Evolutionary conservation across 805 yeast species (phyloP).

Genomic region (Candida ipomoeae): DNA sequence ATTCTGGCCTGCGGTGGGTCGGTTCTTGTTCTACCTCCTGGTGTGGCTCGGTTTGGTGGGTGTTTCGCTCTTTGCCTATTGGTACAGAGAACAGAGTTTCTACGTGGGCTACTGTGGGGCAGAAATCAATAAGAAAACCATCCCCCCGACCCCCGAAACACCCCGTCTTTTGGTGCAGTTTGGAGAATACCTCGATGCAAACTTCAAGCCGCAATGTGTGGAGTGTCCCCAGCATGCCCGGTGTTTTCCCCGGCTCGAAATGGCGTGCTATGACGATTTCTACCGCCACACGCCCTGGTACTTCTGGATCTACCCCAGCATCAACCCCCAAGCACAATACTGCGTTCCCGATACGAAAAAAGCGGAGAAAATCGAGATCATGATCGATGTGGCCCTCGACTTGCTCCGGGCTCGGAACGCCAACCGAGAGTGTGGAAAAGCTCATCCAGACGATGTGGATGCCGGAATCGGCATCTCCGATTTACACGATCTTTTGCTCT

Average conservation of each 20-base stretch:
- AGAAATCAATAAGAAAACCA: slow-evolving; percentile 45
- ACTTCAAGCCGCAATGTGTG: slow-evolving; percentile 58
- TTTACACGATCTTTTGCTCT: slow-evolving; percentile 48
- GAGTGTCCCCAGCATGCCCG: slow-evolving; percentile 79
- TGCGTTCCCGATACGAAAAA: slow-evolving; percentile 75
- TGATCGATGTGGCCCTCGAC: slow-evolving; percentile 63
- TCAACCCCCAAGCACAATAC: slow-evolving; percentile 42
- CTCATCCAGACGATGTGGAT: slow-evolving; percentile 35
- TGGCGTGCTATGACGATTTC: slow-evolving; percentile 71
- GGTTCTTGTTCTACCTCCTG: slow-evolving; percentile 15
- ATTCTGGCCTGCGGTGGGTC: neutral
- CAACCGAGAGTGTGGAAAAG: slow-evolving; percentile 52
- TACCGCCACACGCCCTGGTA: slow-evolving; percentile 50
- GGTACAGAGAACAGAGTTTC: slow-evolving; percentile 63
- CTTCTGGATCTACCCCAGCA: slow-evolving; percentile 54
- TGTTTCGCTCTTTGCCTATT: slow-evolving; percentile 40
- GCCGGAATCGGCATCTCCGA: slow-evolving; percentile 51
- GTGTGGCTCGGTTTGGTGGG: slow-evolving; percentile 35
- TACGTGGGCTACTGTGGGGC: slow-evolving; percentile 74
- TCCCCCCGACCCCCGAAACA: slow-evolving; percentile 26
- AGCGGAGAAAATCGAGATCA: slow-evolving; percentile 60
- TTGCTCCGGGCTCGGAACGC: slow-evolving; percentile 69
- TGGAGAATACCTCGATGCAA: slow-evolving; percentile 44
- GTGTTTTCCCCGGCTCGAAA: slow-evolving; percentile 57
- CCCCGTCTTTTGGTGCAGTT: slow-evolving; percentile 28